Conservation (phyloP, 2,329 filamentous ascomycete genomes). For the Cyclaneusma minus region DNA sequence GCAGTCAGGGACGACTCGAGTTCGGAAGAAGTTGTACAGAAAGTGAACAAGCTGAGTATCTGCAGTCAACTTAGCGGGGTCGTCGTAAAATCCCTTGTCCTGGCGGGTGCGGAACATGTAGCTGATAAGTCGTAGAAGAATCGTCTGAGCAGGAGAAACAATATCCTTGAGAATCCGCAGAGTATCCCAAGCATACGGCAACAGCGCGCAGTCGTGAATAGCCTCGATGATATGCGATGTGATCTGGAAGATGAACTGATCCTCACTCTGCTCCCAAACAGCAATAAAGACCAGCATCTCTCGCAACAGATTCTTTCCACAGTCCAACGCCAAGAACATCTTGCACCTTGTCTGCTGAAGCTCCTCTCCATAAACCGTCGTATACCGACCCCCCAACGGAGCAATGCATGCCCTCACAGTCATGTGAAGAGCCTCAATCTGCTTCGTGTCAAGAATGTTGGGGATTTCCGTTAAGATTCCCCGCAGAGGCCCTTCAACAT, state of each 20-base stretch:
- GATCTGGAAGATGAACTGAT: slow-evolving; percentile 90
- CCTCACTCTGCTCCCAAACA: slow-evolving; percentile 89
- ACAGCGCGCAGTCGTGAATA: slow-evolving; percentile 73
- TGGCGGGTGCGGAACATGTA: slow-evolving; percentile 63
- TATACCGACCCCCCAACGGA: slow-evolving; percentile 57
- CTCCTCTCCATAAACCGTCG: slow-evolving; percentile 56
- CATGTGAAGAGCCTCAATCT: slow-evolving; percentile 94
- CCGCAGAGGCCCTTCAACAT: slow-evolving; percentile 61
- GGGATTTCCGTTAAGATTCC: slow-evolving; percentile 87
- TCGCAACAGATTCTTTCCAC: slow-evolving; percentile 73
- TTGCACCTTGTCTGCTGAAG: slow-evolving; percentile 84
- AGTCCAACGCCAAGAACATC: slow-evolving; percentile 77
- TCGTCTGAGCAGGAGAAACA: slow-evolving; percentile 86
- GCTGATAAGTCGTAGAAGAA: slow-evolving; percentile 78
- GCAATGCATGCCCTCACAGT: slow-evolving; percentile 92
- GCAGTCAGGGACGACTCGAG: slow-evolving; percentile 84
- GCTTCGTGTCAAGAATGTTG: slow-evolving; percentile 82
- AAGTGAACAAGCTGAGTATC: slow-evolving; percentile 63
- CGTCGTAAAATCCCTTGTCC: slow-evolving; percentile 25
- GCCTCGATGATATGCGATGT: slow-evolving; percentile 93
- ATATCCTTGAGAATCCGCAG: slow-evolving; percentile 90
- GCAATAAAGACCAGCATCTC: slow-evolving; percentile 93
- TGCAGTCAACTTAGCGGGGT: slow-evolving; percentile 34
- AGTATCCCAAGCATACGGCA: slow-evolving; percentile 85
- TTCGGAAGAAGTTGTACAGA: slow-evolving; percentile 82